A percentile compares a stretch with the other conserved stretches of the same genome.
These are phyloP conservation scores for Porphyrellus cyaneotinctus DNA, from an alignment of 768 basidiomycete species.

Conservation along the genomic window DNA sequence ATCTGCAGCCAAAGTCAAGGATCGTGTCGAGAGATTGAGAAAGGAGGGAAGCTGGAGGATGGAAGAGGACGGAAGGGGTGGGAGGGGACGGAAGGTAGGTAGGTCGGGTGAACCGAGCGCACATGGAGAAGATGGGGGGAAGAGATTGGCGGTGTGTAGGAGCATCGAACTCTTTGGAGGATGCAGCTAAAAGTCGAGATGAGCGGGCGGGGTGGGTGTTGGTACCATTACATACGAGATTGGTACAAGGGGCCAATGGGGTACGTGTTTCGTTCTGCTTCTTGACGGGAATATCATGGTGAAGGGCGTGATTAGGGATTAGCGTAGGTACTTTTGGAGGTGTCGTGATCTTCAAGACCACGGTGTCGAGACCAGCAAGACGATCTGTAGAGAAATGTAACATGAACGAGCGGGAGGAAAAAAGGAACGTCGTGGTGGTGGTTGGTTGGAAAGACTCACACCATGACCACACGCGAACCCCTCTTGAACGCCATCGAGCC, in stretches of 20 bases:
- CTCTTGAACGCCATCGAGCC: conserved; percentile 83
- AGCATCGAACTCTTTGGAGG: conserved; percentile 18
- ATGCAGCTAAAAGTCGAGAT: conserved; percentile 14
- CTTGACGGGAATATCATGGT: conserved; percentile 17
- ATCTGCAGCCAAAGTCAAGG: conserved; percentile 13
- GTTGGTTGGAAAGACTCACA: neutral
- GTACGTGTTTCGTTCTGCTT: conserved; percentile 25
- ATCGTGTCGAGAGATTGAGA: conserved; percentile 28
- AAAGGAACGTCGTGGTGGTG: neutral
- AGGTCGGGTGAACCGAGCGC: conserved; percentile 5
- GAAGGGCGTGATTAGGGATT: conserved; percentile 22
- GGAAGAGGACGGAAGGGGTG: conserved; percentile 35
- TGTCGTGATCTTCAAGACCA: conserved; percentile 35
- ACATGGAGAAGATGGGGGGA: conserved; percentile 16
- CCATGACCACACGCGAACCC: conserved; percentile 60
- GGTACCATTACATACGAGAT: conserved; percentile 27
- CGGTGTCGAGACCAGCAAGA: conserved; percentile 42
- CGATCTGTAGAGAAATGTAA: conserved; percentile 36
- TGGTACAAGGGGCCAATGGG: conserved; percentile 28
- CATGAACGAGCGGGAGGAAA: conserved; percentile 21
- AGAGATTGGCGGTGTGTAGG: conserved; percentile 3
- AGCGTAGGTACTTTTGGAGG: conserved; percentile 27
- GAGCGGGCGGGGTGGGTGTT: conserved; percentile 2
- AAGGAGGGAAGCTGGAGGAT: conserved; percentile 39
- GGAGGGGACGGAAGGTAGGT: conserved; percentile 29